Evolutionary conservation across 2,329 filamentous ascomycete genomes (phyloP).

Genomic region (Penicillium concentricum): DNA sequence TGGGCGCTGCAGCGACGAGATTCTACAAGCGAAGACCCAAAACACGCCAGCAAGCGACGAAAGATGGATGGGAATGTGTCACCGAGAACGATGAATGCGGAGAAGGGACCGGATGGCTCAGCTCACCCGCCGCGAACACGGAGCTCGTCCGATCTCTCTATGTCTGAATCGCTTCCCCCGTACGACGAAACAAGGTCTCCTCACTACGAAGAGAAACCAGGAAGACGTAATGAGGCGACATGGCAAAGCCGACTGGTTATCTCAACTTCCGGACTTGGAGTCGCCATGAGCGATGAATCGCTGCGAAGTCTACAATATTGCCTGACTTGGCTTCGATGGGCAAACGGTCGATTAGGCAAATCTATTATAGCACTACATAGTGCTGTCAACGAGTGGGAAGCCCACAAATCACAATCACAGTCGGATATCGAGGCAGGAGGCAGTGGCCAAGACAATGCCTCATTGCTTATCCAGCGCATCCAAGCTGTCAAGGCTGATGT

Average conservation of each 20-base stretch:
- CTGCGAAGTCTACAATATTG: constrained; percentile 82
- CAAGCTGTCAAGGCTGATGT: constrained; percentile 67
- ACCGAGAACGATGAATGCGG: constrained; percentile 48
- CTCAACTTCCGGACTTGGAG: constrained; percentile 84
- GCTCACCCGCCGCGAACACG: constrained; percentile 37
- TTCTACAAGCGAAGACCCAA: constrained; percentile 33
- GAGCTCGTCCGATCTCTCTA: constrained; percentile 64
- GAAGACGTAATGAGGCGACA: constrained; percentile 39
- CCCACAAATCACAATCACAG: constrained; percentile 34
- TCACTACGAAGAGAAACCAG: constrained; percentile 58
- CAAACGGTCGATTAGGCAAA: constrained; percentile 75
- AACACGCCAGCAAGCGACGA: constrained; percentile 41
- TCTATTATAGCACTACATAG: constrained; percentile 72
- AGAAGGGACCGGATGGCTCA: constrained; percentile 37
- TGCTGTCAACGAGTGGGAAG: constrained; percentile 78
- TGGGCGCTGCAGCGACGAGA: constrained; percentile 66
- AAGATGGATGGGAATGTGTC: constrained; percentile 40
- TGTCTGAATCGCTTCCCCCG: constrained; percentile 73
- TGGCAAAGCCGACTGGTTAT: constrained; percentile 87
- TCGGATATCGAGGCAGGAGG: constrained; percentile 22
- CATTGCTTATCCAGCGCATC: constrained; percentile 54
- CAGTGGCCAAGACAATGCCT: constrained; percentile 21
- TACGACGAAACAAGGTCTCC: constrained; percentile 79
- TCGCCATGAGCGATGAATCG: constrained; percentile 88
- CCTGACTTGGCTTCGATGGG: constrained; percentile 73